phyloP scores from a whole-genome alignment of 805 yeast genomes.

The Zygotorulaspora sp. region DNA sequence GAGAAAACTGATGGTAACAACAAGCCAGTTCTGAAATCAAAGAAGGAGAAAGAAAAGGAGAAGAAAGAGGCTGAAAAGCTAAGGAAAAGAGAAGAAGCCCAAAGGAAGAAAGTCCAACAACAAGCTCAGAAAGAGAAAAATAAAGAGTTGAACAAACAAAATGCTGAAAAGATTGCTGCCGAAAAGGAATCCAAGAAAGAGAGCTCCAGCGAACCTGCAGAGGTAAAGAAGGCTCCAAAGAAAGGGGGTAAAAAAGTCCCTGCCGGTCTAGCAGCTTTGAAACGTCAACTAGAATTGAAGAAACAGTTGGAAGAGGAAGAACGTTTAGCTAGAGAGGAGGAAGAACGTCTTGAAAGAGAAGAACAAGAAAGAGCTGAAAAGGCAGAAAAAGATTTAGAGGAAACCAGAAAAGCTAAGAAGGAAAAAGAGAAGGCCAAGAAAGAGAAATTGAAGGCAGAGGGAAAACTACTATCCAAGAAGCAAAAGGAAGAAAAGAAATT shows the following conservation, averaged over 20 bases:
- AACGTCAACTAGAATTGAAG: conserved; percentile 80
- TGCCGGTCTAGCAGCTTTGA: conserved; percentile 88
- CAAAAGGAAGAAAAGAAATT: conserved; percentile 89
- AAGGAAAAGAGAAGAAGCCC: conserved; percentile 84
- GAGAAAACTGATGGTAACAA: conserved; percentile 46
- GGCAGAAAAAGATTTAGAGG: conserved; percentile 48
- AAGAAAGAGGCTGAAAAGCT: conserved; percentile 90
- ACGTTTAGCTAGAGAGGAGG: conserved; percentile 69
- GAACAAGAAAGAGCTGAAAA: conserved; percentile 48
- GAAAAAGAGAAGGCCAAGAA: conserved; percentile 83
- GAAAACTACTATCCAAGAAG: conserved; percentile 87
- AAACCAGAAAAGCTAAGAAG: conserved; percentile 61
- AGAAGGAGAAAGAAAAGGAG: conserved; percentile 92
- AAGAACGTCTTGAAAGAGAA: conserved; percentile 45
- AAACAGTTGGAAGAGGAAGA: conserved; percentile 86
- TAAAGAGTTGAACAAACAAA: conserved; percentile 43
- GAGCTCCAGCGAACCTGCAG: conserved; percentile 35
- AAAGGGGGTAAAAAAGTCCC: conserved; percentile 74
- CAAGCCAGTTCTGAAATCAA: conserved; percentile 75
- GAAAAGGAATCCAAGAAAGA: conserved; percentile 36
- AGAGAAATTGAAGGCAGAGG: conserved; percentile 93
- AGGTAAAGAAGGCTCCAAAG: conserved; percentile 36
- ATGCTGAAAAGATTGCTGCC: conserved; percentile 34
- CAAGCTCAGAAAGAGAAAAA: conserved; percentile 57
- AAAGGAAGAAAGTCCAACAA: conserved; percentile 71